phyloP scores from a whole-genome alignment of 169 alveolate species.

The Miamiensis avidus region DNA sequence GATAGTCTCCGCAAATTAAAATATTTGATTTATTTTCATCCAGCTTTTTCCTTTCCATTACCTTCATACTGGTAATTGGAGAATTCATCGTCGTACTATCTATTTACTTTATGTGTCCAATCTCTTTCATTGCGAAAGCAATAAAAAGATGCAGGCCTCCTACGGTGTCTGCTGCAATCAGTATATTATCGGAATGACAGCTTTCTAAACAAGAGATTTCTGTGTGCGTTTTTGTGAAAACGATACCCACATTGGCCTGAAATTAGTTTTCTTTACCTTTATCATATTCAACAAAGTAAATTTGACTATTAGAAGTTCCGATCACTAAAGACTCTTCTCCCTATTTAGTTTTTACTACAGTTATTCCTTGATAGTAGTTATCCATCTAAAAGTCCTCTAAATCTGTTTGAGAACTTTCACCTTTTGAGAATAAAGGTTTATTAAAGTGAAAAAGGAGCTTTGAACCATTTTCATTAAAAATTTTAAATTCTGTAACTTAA shows the following conservation, averaged over 20 bases:
- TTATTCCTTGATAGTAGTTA: too few species aligned
- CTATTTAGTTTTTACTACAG: too few species aligned
- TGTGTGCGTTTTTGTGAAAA: background rate
- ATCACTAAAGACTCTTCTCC: background rate
- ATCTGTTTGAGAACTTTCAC: too few species aligned
- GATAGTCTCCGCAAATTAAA: background rate
- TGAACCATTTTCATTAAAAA: too few species aligned
- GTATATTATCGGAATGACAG: background rate
- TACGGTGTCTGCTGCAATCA: background rate
- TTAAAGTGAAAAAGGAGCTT: too few species aligned
- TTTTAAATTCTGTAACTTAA: too few species aligned
- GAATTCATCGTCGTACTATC: slow-evolving; percentile 4
- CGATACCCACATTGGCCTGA: background rate
- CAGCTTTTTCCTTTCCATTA: background rate
- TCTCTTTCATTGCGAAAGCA: slow-evolving; percentile 3
- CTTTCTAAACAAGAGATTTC: background rate
- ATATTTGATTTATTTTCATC: background rate
- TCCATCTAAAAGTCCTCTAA: too few species aligned
- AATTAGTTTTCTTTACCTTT: background rate
- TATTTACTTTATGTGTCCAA: background rate
- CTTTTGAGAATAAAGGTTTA: too few species aligned
- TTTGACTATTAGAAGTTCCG: slow-evolving; percentile 3
- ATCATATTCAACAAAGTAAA: slow-evolving; percentile 1
- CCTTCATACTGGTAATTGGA: slow-evolving; percentile 1
- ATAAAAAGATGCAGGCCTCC: slow-evolving; percentile 4